Conservation (phyloP, 1,139 yeast genomes). For the Yamadazyma epiphylla region DNA sequence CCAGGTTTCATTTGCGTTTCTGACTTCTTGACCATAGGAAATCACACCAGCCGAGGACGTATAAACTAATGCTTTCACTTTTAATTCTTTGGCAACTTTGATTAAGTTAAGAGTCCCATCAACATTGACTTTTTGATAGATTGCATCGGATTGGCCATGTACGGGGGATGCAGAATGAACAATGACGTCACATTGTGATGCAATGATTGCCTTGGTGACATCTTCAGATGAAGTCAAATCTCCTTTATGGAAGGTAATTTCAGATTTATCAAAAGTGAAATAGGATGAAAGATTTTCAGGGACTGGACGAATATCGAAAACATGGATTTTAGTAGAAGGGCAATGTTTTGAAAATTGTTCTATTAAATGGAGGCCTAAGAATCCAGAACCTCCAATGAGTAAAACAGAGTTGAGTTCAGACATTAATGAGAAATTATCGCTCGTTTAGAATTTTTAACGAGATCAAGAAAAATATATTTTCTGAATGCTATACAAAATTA, state of each 20-base stretch:
- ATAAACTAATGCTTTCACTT: conserved; percentile 72
- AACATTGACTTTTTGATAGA: conserved; percentile 88
- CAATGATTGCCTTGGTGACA: conserved; percentile 58
- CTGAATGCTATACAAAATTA: conserved; percentile 15
- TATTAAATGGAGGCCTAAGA: conserved; percentile 85
- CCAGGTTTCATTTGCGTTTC: conserved; percentile 90
- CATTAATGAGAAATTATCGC: background rate
- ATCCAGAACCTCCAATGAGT: conserved; percentile 92
- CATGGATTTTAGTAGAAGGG: conserved; percentile 75
- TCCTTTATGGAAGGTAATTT: conserved; percentile 67
- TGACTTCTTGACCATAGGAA: conserved; percentile 86
- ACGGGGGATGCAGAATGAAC: conserved; percentile 97
- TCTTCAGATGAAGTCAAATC: conserved; percentile 77
- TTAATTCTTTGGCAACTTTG: conserved; percentile 52
- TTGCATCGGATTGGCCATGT: conserved; percentile 76
- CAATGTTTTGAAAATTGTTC: conserved; percentile 71
- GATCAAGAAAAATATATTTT: conserved; percentile 1
- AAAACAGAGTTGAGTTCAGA: conserved; percentile 54
- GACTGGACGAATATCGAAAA: conserved; percentile 86
- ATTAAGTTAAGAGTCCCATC: conserved; percentile 80
- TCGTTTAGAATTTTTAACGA: conserved; percentile 1
- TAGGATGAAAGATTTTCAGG: conserved; percentile 67
- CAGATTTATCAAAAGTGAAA: conserved; percentile 64
- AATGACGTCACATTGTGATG: conserved; percentile 65
- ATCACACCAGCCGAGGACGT: conserved; percentile 98